Conservation (phyloP, 352 stramenopile genomes). For the Globisporangium cederbergense region DNA sequence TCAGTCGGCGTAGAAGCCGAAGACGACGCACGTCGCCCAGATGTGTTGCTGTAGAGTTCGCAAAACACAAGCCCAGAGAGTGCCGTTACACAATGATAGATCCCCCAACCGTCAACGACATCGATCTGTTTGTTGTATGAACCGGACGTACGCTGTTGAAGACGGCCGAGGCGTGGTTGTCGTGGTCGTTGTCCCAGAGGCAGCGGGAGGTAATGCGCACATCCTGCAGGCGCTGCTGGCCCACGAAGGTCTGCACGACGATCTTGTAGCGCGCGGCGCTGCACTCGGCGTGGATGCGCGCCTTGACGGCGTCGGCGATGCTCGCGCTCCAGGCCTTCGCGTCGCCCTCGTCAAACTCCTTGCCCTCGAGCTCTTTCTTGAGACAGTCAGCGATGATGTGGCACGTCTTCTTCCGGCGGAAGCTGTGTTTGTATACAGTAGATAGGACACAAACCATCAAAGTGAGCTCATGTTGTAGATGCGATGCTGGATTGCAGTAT, state of each 20-base stretch:
- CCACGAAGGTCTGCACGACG: conserved; percentile 93
- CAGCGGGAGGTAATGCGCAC: conserved; percentile 91
- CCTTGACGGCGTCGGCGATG: conserved; percentile 66
- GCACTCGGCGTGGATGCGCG: conserved; percentile 58
- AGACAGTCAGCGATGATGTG: conserved; percentile 73
- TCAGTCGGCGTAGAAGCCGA: conserved; percentile 90
- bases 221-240: conserved; percentile 92
- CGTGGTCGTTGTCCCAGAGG: conserved; percentile 91
- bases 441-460: neutral
- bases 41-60: conserved; percentile 58
- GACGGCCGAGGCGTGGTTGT: conserved; percentile 90
- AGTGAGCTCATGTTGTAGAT: neutral
- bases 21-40: conserved; percentile 88
- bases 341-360: conserved; percentile 75
- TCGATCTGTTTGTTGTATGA: neutral
- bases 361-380: conserved; percentile 60
- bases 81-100: neutral
- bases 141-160: conserved; percentile 79
- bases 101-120: neutral
- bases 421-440: conserved; percentile 26
- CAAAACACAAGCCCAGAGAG: neutral
- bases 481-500: neutral
- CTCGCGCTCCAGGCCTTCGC: conserved; percentile 59
- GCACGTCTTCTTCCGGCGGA: conserved; percentile 70
- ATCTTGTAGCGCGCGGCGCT: conserved; percentile 91